Evolutionary conservation across 2,329 filamentous ascomycete species (phyloP), one percentile per base, ranked within the genome.

Genomic region (Calonectria multiphialidica): DNA sequence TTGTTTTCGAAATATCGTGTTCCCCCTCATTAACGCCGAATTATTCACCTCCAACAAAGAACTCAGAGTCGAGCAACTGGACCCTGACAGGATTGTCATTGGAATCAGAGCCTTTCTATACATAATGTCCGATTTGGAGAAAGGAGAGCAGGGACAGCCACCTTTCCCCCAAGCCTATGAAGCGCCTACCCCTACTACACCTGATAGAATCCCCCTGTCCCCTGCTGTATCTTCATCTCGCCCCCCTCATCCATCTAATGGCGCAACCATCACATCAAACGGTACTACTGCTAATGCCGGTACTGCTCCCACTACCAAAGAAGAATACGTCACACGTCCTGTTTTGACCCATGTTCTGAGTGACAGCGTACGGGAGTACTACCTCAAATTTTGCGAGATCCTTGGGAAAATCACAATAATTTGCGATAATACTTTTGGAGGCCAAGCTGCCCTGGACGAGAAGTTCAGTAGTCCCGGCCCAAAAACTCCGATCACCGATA

Each of bases 71-170:
- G 97, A 98, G 80, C 95, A 97, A 80, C 89, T 99, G 73, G 97
- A 99, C 74, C 97, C 97, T 0, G 97, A 99, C 81, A 93, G 95
- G 78, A 98, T 98, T 85, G 96, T 98, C n/a, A 94, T 99, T 77
- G 97, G 96, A 3, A 99, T 99, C 74, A 91, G 95, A 74, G 94
- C 97, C 3, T 99, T 98, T 81, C 88, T 99, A 33, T 94, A 94
- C 37, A 95, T 98, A 76, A 96, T 99, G 91, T 90, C 94, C 0
- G 97, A 99, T 82, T 87, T 98, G 30, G 97, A 99, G 82, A 96
- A 93, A 74, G 93, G 93, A 30, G 93, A 96, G 61, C 89, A 92
- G 74, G 90, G 93, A 15, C 90, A 90, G 28, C 97, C 97, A 3
- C 94, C 95, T 0, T 98, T 98, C 76, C 97, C 97, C 1, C 91